Conservation (phyloP, 2,329 filamentous ascomycete species). For the Chrysoporthe puriensis region DNA sequence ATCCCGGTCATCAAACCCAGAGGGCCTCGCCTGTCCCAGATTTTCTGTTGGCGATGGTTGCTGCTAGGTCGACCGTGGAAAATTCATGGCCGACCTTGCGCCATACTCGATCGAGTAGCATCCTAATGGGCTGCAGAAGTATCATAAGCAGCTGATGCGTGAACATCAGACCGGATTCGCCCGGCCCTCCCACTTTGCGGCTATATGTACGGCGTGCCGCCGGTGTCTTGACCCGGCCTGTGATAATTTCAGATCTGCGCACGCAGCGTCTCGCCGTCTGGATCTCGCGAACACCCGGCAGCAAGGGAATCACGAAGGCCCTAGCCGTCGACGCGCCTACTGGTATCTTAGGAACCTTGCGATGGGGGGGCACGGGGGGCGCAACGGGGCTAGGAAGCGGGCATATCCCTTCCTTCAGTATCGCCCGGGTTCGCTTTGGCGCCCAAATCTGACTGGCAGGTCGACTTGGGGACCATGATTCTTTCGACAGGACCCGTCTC, state of each 20-base stretch:
- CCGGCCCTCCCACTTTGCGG: neutral
- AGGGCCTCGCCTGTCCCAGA: neutral
- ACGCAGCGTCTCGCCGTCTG: constrained; percentile 24
- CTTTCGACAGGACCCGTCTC: constrained; percentile 23
- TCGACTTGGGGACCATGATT: constrained; percentile 30
- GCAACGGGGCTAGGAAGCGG: constrained; percentile 36
- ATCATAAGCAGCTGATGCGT: constrained; percentile 42
- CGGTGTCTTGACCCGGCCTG: neutral
- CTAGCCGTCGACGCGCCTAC: constrained; percentile 12
- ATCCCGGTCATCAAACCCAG: neutral
- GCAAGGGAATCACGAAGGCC: neutral
- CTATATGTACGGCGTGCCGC: neutral
- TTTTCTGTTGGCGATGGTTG: too few species aligned
- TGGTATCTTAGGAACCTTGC: constrained; percentile 24
- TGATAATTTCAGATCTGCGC: constrained; percentile 6
- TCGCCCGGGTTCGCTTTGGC: constrained; percentile 16
- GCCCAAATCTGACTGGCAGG: constrained; percentile 32
- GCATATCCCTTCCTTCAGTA: constrained; percentile 40
- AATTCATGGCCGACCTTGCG: constrained; percentile 34
- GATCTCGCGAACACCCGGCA: constrained; percentile 6
- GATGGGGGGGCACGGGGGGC: constrained; percentile 15
- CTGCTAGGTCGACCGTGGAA: neutral
- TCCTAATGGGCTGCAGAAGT: constrained; percentile 40
- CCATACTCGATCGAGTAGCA: constrained; percentile 31
- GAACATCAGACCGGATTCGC: constrained; percentile 6